phyloP scores from a whole-genome alignment of 371 early-diverging fungal genomes.

The Apophysomyces ossiformis region DNA sequence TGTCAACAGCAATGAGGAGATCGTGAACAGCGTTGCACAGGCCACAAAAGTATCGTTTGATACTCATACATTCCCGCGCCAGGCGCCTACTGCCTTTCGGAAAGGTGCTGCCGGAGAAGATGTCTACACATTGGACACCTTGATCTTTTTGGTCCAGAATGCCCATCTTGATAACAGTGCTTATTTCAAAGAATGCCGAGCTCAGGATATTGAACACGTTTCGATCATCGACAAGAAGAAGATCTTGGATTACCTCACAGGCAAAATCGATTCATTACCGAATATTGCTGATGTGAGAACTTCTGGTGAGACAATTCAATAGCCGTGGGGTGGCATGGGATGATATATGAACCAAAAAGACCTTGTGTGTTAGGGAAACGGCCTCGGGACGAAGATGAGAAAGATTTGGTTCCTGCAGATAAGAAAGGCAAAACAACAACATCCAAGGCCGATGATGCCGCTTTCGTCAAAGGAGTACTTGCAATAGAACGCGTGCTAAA shows the following conservation, averaged over 20 bases:
- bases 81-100: constrained; percentile 62
- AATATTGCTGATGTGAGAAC: constrained; percentile 32
- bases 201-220: constrained; percentile 67
- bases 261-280: constrained; percentile 60
- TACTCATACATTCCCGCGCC: constrained; percentile 58
- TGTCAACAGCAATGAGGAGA: constrained; percentile 44
- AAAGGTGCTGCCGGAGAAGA: constrained; percentile 57
- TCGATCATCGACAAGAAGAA: constrained; percentile 74
- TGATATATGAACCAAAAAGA: background rate
- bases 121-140: constrained; percentile 74
- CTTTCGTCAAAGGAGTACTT: constrained; percentile 44
- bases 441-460: constrained; percentile 40
- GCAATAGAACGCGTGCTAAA: constrained; percentile 48
- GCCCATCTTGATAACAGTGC: constrained; percentile 68
- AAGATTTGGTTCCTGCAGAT: constrained; percentile 23
- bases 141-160: constrained; percentile 75
- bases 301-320: constrained; percentile 11
- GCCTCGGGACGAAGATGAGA: constrained; percentile 39
- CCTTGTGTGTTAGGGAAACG: constrained; percentile 32
- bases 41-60: constrained; percentile 63
- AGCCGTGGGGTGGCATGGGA: background rate
- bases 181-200: constrained; percentile 71
- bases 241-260: constrained; percentile 77
- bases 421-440: constrained; percentile 39
- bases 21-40: constrained; percentile 58